These are phyloP conservation scores for Gaultheria prostrata DNA, from an alignment of 148 eudicot genomes.

Conservation along the genomic window DNA sequence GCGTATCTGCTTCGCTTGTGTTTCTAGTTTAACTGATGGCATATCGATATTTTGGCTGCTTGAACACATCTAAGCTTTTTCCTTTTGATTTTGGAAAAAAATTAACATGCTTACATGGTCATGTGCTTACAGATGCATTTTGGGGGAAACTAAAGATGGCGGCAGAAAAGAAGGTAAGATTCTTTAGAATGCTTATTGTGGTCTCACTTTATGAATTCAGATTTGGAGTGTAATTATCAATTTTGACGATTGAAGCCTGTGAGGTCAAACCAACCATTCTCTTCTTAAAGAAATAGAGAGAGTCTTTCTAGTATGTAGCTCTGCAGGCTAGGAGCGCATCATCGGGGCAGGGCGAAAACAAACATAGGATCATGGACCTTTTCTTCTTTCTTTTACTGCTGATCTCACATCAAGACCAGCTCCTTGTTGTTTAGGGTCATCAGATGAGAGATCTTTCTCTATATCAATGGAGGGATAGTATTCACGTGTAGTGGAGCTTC, in stretches of 20 bases:
- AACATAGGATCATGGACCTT: too few relatives aligned
- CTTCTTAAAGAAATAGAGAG: too few relatives aligned
- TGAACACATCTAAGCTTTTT: background rate
- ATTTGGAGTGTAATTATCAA: background rate
- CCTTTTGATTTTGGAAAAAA: background rate
- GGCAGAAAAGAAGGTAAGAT: conserved; percentile 42
- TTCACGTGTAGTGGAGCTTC: too few relatives aligned
- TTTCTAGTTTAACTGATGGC: background rate
- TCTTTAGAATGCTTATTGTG: background rate
- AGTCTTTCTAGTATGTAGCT: too few relatives aligned
- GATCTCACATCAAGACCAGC: too few relatives aligned
- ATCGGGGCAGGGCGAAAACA: too few relatives aligned
- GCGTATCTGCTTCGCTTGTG: background rate
- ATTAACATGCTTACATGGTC: background rate
- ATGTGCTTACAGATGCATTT: conserved; percentile 40
- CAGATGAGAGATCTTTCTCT: too few relatives aligned
- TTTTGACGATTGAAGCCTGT: background rate
- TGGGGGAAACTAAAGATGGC: conserved; percentile 46
- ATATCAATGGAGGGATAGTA: too few relatives aligned
- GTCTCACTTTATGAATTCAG: background rate
- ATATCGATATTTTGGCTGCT: conserved; percentile 1
- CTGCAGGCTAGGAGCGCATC: too few relatives aligned
- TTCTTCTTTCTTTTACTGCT: too few relatives aligned
- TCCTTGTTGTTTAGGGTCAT: too few relatives aligned
- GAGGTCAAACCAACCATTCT: too few relatives aligned